phyloP scores from a whole-genome alignment of 2,329 filamentous ascomycete genomes.

The Trichocomaceae sp. region DNA sequence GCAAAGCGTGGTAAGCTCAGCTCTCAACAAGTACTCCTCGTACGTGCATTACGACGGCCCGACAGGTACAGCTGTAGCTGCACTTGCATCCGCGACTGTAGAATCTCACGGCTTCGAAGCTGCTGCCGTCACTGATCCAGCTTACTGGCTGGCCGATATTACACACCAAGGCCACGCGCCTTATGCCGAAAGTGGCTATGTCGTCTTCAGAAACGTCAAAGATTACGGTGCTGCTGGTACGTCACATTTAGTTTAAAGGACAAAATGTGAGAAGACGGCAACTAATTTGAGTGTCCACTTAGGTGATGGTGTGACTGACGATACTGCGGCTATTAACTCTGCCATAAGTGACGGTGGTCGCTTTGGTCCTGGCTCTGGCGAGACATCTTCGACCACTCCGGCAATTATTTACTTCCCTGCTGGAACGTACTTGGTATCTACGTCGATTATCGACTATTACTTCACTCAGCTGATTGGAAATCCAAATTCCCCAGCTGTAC shows the following conservation, averaged over 20 bases:
- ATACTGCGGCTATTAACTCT: conserved; percentile 50
- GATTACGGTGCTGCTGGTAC: conserved; percentile 29
- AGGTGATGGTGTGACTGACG: conserved; percentile 47
- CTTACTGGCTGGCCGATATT: conserved; percentile 31
- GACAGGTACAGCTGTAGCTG: conserved; percentile 11
- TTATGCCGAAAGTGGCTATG: conserved; percentile 8
- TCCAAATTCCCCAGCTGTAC: conserved; percentile 49
- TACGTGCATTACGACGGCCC: conserved; percentile 17
- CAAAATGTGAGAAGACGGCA: neutral
- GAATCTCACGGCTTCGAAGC: neutral
- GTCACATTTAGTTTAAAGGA: neutral
- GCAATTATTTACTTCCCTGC: conserved; percentile 53
- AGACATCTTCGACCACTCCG: conserved; percentile 45
- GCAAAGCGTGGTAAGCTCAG: conserved; percentile 16
- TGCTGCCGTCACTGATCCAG: conserved; percentile 15
- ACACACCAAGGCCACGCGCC: conserved; percentile 20
- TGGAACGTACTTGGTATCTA: conserved; percentile 54
- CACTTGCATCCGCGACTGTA: conserved; percentile 1
- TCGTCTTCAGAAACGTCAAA: conserved; percentile 15
- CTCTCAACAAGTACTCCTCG: conserved; percentile 14
- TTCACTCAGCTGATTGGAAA: conserved; percentile 58
- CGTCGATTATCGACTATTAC: conserved; percentile 56
- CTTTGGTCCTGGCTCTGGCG: conserved; percentile 36
- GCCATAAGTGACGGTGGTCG: conserved; percentile 43
- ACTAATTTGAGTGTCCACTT: conserved; percentile 7